phyloP scores from a whole-genome alignment of 2,329 filamentous ascomycete species.

The Cercospora sp. region DNA sequence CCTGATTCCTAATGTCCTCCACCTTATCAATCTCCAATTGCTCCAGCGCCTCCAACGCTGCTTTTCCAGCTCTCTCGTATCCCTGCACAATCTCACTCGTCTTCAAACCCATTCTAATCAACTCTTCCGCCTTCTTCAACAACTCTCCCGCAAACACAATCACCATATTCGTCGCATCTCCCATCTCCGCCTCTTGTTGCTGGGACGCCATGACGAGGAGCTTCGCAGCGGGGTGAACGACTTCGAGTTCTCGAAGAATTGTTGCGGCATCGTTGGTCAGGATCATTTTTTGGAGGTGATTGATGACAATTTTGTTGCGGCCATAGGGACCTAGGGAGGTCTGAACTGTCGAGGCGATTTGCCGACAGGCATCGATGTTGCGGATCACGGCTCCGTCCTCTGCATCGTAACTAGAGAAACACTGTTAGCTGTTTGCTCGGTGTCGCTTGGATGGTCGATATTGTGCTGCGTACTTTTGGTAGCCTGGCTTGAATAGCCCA shows the following conservation, averaged over 20 bases:
- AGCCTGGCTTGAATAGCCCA: slow-evolving; percentile 92
- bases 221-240: slow-evolving; percentile 97
- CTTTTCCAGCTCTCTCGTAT: slow-evolving; percentile 91
- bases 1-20: slow-evolving; percentile 73
- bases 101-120: slow-evolving; percentile 95
- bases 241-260: slow-evolving; percentile 94
- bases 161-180: slow-evolving; percentile 95
- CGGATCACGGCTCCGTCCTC: slow-evolving; percentile 98
- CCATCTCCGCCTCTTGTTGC: slow-evolving; percentile 99
- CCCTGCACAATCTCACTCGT: slow-evolving; percentile 95
- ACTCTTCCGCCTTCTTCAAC: slow-evolving; percentile 93
- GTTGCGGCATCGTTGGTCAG: slow-evolving; percentile 96
- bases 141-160: slow-evolving; percentile 94
- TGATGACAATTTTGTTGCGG: slow-evolving; percentile 99
- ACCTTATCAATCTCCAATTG: slow-evolving; percentile 85
- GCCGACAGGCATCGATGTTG: slow-evolving; percentile 97
- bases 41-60: slow-evolving; percentile 81
- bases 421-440: slow-evolving; percentile 33
- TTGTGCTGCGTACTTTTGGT: slow-evolving; percentile 75
- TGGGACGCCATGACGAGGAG: slow-evolving; percentile 97
- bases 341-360: slow-evolving; percentile 93
- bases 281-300: slow-evolving; percentile 99
- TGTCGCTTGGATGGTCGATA: too few relatives aligned
- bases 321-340: slow-evolving; percentile 96
- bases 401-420: slow-evolving; percentile 76